Evolutionary conservation across 2,329 filamentous ascomycete genomes (phyloP).

Genomic region (Beauveria australis): DNA sequence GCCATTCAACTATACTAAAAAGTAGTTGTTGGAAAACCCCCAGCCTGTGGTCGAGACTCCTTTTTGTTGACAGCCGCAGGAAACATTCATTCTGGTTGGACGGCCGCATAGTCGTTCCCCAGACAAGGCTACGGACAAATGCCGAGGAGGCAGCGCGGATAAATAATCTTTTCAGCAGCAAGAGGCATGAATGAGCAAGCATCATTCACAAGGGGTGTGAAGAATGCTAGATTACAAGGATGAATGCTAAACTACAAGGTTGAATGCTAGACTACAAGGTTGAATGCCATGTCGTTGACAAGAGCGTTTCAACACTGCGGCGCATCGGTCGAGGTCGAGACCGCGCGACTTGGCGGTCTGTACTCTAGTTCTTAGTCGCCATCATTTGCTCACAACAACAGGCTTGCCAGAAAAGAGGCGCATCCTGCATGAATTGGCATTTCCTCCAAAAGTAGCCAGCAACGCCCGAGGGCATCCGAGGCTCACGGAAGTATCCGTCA

Average conservation of each 20-base stretch:
- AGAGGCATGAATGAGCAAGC: not conserved
- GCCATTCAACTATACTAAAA: too few relatives aligned
- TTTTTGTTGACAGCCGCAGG: too few relatives aligned
- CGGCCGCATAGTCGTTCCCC: not conserved
- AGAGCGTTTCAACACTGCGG: not conserved
- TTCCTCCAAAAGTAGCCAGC: too few relatives aligned
- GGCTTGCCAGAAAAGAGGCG: not conserved
- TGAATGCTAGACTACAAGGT: too few relatives aligned
- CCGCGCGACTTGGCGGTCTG: not conserved
- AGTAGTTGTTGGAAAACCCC: not conserved
- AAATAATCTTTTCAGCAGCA: not conserved
- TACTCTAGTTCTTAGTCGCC: not conserved
- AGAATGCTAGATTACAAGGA: too few relatives aligned
- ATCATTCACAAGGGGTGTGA: not conserved
- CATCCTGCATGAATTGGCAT: not conserved
- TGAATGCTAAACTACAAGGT: too few relatives aligned
- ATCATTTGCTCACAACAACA: not conserved
- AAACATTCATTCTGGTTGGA: not conserved
- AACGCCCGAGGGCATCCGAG: not conserved
- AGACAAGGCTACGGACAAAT: slow-evolving; percentile 1
- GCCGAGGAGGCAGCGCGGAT: not conserved
- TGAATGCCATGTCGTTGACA: too few relatives aligned
- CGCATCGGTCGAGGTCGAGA: not conserved
- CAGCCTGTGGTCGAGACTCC: not conserved
- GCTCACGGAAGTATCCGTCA: slow-evolving; percentile 2